A percentile compares a stretch with the other conserved stretches of the same genome.
Evolutionary conservation across 2,329 filamentous ascomycete species (phyloP).

Genomic region (Botrytis hyacinthi): DNA sequence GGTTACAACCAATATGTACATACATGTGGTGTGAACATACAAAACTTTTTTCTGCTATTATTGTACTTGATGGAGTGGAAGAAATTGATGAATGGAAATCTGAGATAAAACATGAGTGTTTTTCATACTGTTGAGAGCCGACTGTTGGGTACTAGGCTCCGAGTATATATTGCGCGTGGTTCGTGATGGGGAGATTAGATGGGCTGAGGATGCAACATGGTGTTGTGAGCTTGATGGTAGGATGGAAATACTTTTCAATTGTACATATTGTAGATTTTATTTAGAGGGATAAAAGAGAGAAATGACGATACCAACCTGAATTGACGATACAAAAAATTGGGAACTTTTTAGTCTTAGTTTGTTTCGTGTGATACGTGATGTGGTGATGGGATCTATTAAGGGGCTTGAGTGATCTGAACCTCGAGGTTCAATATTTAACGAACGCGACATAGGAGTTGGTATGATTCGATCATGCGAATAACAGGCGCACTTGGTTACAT

Average conservation of each 20-base stretch:
- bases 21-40: constrained; percentile 16
- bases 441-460: neutral
- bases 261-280: constrained; percentile 9
- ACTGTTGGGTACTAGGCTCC: constrained; percentile 14
- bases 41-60: constrained; percentile 8
- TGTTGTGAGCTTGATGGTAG: neutral
- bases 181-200: neutral
- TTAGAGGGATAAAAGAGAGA: neutral
- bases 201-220: neutral
- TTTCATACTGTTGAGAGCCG: constrained; percentile 1
- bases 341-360: neutral
- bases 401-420: neutral
- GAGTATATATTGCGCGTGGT: neutral
- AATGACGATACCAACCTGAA: neutral
- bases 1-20: constrained; percentile 10
- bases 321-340: neutral
- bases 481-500: neutral
- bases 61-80: constrained; percentile 5
- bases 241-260: neutral
- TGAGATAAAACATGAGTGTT: constrained; percentile 6
- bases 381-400: neutral
- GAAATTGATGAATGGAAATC: neutral
- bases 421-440: neutral
- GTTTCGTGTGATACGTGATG: neutral
- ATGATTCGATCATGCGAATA: neutral